Base-by-base conservation (phyloP, 2,329 filamentous ascomycete genomes). In the Pseudocercospora eumusae region DNA sequence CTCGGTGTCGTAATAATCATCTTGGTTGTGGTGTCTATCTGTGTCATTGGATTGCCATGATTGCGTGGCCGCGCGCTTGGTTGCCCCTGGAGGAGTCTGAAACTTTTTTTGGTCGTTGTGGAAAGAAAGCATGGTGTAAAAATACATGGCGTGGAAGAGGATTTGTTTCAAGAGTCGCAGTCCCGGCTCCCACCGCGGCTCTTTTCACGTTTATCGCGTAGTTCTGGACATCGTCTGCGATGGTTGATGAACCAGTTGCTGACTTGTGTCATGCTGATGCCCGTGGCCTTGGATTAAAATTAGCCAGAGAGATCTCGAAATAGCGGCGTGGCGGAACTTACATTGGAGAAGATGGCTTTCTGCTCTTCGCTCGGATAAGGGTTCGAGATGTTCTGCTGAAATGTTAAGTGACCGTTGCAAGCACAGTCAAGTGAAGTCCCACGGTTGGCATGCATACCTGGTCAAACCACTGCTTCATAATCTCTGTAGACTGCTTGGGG, bases 191-290 rank as follows among this genome's bases (percentile, higher is more conserved):
- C 64, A 28, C 66, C 61, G 44, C 68, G 68, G 55, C 65, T 66
- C 60, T 68, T 71, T 50, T 75, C 73, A 15, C 74, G 74, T 64
- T 73, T 71, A 61, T 76, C 75, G 23, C 74, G 71, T 7, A 76
- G 65, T 62, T 76, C 74, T 13, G 75, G 75, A 61, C 74, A 76
- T 25, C 75, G 68, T 52, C 75, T 66, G 36, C 75, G 68, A 61
- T 76, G 75, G 59, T 76, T 76, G 63, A 76, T 76, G 64, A 76
- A 76, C 74, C 75, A 76, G 62, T 76, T 76, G 71, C 75, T 76
- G 63, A 76, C 75, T 65, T 76, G 75, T 42, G 74, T 76, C 72
- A 76, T 71, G 62, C 74, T 76, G 65, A 76, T 75, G 21, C 74
- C 74, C 9, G 74, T 74, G 11, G 68, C 70, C 73, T 74, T 52